A percentile compares a stretch with the other conserved stretches of the same genome.
Conservation (phyloP, 306 rosid species). For the Dalbergia cultrata region DNA sequence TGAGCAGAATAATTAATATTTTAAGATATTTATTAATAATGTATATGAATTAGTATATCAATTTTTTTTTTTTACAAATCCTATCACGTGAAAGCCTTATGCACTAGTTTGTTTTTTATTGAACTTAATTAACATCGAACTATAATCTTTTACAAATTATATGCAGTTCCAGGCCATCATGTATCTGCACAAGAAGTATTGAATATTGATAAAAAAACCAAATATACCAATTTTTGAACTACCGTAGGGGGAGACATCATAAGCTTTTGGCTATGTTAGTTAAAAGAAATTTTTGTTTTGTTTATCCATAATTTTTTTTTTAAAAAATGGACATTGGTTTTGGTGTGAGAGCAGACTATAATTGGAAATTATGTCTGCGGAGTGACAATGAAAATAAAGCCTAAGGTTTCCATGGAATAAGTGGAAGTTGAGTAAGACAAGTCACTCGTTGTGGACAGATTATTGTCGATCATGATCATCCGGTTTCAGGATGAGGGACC, state of each 20-base stretch:
- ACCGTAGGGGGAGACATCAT: background rate
- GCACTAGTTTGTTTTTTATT: no score
- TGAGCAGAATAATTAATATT: background rate
- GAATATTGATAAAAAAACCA: no score
- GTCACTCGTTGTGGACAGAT: constrained; percentile 29
- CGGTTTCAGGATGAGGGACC: constrained; percentile 51
- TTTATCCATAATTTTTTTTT: background rate
- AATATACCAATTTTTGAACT: background rate
- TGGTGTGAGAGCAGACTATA: constrained; percentile 44
- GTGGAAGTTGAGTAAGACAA: constrained; percentile 57
- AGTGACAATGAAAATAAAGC: constrained; percentile 30
- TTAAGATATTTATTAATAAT: background rate
- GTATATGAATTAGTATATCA: background rate
- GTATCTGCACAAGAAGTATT: no score
- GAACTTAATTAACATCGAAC: background rate
- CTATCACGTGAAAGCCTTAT: no score
- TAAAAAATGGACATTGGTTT: constrained; percentile 6
- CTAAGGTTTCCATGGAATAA: constrained; percentile 38
- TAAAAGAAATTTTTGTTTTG: background rate
- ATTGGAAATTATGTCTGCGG: constrained; percentile 39
- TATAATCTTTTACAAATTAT: no score
- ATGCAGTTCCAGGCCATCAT: no score
- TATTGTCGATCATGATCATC: constrained; percentile 46
- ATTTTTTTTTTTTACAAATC: background rate
- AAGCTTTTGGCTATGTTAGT: background rate